phyloP scores from a whole-genome alignment of 495 filamentous ascomycete genomes.

The Daldinia childiae region DNA sequence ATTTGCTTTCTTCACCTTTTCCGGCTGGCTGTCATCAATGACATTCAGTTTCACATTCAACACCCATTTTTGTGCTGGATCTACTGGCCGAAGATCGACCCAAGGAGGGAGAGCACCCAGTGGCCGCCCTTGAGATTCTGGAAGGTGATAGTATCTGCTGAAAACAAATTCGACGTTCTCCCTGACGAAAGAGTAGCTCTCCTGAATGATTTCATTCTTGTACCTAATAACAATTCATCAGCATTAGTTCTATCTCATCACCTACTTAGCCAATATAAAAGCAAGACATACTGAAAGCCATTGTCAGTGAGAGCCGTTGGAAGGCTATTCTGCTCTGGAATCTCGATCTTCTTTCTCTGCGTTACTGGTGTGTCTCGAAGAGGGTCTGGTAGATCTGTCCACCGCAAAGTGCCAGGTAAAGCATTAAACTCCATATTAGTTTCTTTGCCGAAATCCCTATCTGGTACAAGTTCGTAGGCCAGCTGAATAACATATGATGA shows the following conservation, averaged over 20 bases:
- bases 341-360: constrained; percentile 54
- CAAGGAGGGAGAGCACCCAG: constrained; percentile 30
- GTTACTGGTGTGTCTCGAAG: constrained; percentile 46
- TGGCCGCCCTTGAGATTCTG: constrained; percentile 28
- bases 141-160: constrained; percentile 45
- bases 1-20: constrained; percentile 53
- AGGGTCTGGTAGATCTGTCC: constrained; percentile 57
- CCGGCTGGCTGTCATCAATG: constrained; percentile 51
- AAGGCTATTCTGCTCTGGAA: constrained; percentile 44
- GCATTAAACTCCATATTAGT: constrained; percentile 39
- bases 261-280: background rate
- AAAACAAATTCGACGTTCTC: constrained; percentile 55
- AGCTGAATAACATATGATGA: constrained; percentile 54
- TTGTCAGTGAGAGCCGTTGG: constrained; percentile 47
- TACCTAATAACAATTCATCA: constrained; percentile 36
- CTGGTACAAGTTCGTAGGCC: constrained; percentile 50
- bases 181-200: constrained; percentile 55
- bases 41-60: constrained; percentile 53
- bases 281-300: constrained; percentile 22
- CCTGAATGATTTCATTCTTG: constrained; percentile 53
- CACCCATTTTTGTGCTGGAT: constrained; percentile 50
- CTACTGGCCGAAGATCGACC: constrained; percentile 41
- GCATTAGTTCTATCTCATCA: background rate
- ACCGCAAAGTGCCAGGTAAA: constrained; percentile 47
- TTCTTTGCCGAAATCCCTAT: constrained; percentile 46